phyloP scores from a whole-genome alignment of 2,329 filamentous ascomycete genomes.

The Emergomyces orientalis region DNA sequence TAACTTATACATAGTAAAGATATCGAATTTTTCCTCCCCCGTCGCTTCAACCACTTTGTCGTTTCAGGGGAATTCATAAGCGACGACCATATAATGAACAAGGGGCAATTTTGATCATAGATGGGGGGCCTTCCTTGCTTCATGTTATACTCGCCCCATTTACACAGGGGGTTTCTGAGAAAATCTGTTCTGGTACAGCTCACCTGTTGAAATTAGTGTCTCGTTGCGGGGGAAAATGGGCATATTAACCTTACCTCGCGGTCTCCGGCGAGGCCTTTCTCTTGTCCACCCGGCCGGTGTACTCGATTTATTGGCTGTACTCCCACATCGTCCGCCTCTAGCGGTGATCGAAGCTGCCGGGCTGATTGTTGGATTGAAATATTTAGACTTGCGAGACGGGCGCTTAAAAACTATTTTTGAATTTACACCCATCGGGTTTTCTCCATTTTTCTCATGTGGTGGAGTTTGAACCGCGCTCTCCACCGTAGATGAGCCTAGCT shows the following conservation, averaged over 20 bases:
- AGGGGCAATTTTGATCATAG: neutral
- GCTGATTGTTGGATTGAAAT: slow-evolving; percentile 22
- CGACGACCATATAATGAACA: neutral
- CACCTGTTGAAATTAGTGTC: slow-evolving; percentile 8
- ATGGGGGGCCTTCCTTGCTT: neutral
- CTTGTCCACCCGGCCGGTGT: neutral
- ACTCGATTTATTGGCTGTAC: neutral
- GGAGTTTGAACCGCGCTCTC: slow-evolving; percentile 9
- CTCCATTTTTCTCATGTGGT: slow-evolving; percentile 11
- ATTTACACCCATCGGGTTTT: slow-evolving; percentile 8
- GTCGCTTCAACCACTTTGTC: neutral
- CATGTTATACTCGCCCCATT: neutral
- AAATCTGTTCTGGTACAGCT: slow-evolving; percentile 14
- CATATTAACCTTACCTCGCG: slow-evolving; percentile 21
- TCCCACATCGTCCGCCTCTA: slow-evolving; percentile 19
- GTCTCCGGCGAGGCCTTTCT: slow-evolving; percentile 15
- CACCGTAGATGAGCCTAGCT: neutral
- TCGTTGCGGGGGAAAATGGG: neutral
- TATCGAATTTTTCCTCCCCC: neutral
- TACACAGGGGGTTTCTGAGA: slow-evolving; percentile 7
- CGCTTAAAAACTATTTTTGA: slow-evolving; percentile 11
- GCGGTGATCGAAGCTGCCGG: slow-evolving; percentile 22
- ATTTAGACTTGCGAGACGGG: slow-evolving; percentile 18
- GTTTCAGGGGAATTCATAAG: neutral
- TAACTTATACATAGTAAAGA: neutral